Evolutionary conservation across 2,329 filamentous ascomycete species (phyloP).

Genomic region (Pseudogymnoascus sp.): DNA sequence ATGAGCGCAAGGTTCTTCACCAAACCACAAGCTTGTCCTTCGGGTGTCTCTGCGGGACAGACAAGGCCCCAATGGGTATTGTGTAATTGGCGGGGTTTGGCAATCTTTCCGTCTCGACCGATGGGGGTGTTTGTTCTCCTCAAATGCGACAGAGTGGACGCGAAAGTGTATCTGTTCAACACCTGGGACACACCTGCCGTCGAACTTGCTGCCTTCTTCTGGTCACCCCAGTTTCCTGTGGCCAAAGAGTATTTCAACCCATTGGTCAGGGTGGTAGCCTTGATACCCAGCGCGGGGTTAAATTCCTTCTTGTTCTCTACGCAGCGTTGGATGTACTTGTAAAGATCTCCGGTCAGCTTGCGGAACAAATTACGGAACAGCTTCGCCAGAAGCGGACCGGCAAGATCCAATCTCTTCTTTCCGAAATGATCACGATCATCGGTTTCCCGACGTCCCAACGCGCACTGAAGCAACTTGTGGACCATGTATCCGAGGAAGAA

Average conservation of each 20-base stretch:
- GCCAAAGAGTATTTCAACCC: constrained; percentile 94
- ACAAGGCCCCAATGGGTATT: constrained; percentile 98
- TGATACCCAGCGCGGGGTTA: constrained; percentile 83
- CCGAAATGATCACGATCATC: constrained; percentile 98
- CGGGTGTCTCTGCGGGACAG: constrained; percentile 93
- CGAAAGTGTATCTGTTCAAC: constrained; percentile 93
- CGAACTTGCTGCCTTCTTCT: constrained; percentile 93
- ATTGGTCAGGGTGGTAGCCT: constrained; percentile 82
- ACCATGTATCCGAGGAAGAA: constrained; percentile 99
- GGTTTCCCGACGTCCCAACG: constrained; percentile 82
- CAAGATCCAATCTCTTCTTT: constrained; percentile 94
- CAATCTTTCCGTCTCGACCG: constrained; percentile 94
- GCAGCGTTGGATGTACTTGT: constrained; percentile 83
- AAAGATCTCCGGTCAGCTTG: constrained; percentile 83
- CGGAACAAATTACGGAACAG: constrained; percentile 89
- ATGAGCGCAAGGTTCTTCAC: constrained; percentile 97
- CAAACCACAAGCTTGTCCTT: constrained; percentile 95
- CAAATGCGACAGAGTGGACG: constrained; percentile 93
- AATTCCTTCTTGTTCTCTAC: constrained; percentile 86
- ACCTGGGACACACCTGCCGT: constrained; percentile 98
- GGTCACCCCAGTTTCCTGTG: constrained; percentile 98
- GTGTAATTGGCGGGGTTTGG: constrained; percentile 94
- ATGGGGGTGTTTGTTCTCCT: constrained; percentile 96
- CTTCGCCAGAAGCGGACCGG: constrained; percentile 89
- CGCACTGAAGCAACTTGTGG: constrained; percentile 87